phyloP scores from a whole-genome alignment of 2,329 filamentous ascomycete species.

The Cladobotryum mycophilum region DNA sequence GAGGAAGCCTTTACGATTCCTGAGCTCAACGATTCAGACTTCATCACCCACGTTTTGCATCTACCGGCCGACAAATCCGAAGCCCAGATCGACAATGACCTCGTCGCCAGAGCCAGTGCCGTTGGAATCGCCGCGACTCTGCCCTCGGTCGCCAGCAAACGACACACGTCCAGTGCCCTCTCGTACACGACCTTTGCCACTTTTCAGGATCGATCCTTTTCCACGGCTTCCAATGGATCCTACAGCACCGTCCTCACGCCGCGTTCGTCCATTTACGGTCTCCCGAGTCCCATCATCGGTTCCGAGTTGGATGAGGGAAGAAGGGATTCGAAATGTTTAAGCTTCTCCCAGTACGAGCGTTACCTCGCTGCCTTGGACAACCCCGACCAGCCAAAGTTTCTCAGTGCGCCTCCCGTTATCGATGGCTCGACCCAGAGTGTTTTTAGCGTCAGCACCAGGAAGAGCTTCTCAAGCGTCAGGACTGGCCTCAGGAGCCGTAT shows the following conservation, averaged over 20 bases:
- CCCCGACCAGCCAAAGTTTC: slow-evolving; percentile 36
- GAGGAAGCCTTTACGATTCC: slow-evolving; percentile 16
- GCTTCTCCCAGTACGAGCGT: slow-evolving; percentile 46
- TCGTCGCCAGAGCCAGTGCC: slow-evolving; percentile 29
- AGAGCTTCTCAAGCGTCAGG: slow-evolving; percentile 40
- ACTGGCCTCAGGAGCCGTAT: slow-evolving; percentile 39
- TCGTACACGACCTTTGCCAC: slow-evolving; percentile 36
- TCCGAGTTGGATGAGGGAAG: slow-evolving; percentile 7
- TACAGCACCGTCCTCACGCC: slow-evolving; percentile 36
- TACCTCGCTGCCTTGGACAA: slow-evolving; percentile 40
- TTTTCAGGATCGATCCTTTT: slow-evolving; percentile 38
- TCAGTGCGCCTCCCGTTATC: slow-evolving; percentile 26
- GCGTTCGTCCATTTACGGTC: slow-evolving; percentile 35
- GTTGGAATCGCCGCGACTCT: slow-evolving; percentile 28
- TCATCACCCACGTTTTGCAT: slow-evolving; percentile 34
- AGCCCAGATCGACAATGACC: slow-evolving; percentile 31
- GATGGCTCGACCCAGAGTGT: slow-evolving; percentile 32
- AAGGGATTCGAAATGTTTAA: slow-evolving; percentile 32
- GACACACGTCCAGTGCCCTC: slow-evolving; percentile 33
- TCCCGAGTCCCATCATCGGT: slow-evolving; percentile 14
- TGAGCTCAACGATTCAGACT: slow-evolving; percentile 36
- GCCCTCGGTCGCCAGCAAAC: slow-evolving; percentile 25
- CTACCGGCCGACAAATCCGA: slow-evolving; percentile 30
- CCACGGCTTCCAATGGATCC: slow-evolving; percentile 37
- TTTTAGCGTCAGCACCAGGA: slow-evolving; percentile 39